phyloP scores from a whole-genome alignment of 257 asterid species.

The Nicotiana tomentosiformis region DNA sequence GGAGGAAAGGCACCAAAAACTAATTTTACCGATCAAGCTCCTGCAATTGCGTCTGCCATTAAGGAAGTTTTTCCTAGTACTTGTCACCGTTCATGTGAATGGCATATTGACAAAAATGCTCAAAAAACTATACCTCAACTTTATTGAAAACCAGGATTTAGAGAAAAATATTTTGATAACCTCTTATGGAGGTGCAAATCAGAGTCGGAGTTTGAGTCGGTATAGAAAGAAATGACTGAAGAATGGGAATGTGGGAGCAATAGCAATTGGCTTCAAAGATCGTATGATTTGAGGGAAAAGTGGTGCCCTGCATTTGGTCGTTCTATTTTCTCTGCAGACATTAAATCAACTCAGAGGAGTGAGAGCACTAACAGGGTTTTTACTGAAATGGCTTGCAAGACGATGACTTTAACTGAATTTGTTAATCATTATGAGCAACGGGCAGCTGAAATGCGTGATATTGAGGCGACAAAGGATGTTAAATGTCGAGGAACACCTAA shows the following conservation, averaged over 20 bases:
- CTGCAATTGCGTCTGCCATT: not conserved
- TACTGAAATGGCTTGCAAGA: not conserved
- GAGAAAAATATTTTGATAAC: no score
- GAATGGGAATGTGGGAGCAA: not conserved
- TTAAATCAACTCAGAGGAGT: constrained; percentile 6
- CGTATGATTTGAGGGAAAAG: not conserved
- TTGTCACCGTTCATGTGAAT: not conserved
- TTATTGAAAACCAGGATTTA: not conserved
- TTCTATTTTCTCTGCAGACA: not conserved
- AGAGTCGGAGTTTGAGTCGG: not conserved
- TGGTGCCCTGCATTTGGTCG: not conserved
- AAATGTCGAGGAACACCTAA: not conserved
- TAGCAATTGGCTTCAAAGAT: not conserved
- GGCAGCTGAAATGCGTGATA: not conserved
- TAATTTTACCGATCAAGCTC: constrained; percentile 1
- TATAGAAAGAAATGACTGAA: not conserved
- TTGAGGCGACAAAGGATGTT: not conserved
- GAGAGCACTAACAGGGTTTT: constrained; percentile 1
- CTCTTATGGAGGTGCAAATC: not conserved
- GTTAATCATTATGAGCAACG: not conserved
- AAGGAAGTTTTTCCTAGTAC: not conserved
- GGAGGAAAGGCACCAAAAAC: not conserved
- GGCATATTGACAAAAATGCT: not conserved
- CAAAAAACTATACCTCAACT: not conserved
- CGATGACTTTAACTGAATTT: not conserved